A percentile compares a stretch with the other conserved stretches of the same genome.
Conservation (phyloP, 1,139 yeast genomes). For the Candida frijolesensis region DNA sequence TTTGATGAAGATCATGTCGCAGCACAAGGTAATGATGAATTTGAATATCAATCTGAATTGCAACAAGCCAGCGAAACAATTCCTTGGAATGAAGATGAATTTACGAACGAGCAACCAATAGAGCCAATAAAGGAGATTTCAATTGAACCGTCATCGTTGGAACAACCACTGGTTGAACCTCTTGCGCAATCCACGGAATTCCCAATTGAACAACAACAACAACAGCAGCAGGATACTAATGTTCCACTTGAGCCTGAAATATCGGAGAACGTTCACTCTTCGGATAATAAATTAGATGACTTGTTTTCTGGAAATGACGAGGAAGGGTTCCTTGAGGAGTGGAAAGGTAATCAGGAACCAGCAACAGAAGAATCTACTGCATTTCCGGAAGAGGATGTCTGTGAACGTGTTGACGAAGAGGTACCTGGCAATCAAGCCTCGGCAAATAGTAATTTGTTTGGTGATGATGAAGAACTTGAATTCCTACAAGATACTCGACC, state of each 20-base stretch:
- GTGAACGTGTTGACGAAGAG: neutral
- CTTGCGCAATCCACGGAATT: neutral
- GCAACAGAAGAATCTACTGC: neutral
- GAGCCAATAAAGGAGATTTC: neutral
- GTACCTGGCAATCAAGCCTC: neutral
- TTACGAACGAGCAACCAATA: neutral
- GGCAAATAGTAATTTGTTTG: neutral
- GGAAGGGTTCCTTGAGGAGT: slow-evolving; percentile 8
- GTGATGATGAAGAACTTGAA: slow-evolving; percentile 1
- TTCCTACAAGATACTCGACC: slow-evolving; percentile 4
- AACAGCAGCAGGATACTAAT: neutral
- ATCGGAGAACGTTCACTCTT: neutral
- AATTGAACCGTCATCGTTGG: neutral
- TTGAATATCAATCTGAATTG: neutral
- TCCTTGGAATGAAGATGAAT: neutral
- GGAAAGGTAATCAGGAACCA: neutral
- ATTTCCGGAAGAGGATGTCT: neutral
- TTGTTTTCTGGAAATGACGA: slow-evolving; percentile 1
- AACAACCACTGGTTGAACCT: neutral
- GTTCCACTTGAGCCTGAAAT: neutral
- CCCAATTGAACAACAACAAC: slow-evolving; percentile 1
- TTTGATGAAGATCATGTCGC: neutral
- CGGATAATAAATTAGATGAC: slow-evolving; percentile 1
- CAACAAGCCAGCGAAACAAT: neutral
- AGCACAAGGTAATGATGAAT: neutral